A percentile compares a stretch with the other conserved stretches of the same genome.
These are phyloP conservation scores for Saccharum hybrid DNA, from an alignment of 202 grass and related monocot genomes.

Conservation along the genomic window DNA sequence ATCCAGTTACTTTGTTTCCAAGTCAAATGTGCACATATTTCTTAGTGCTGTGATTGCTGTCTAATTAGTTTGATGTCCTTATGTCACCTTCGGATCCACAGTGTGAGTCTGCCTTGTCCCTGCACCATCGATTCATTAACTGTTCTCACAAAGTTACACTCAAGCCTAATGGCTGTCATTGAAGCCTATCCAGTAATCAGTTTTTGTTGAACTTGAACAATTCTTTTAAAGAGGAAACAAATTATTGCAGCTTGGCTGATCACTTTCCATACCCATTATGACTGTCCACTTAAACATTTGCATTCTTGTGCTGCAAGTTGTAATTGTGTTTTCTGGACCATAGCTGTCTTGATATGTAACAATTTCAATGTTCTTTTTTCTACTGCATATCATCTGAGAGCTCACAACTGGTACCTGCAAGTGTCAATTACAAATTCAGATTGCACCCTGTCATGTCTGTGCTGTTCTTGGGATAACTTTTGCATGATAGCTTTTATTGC, in stretches of 20 bases:
- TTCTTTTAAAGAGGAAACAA: neutral
- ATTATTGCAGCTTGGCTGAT: neutral
- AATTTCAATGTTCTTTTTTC: neutral
- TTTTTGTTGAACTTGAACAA: neutral
- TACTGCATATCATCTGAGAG: constrained; percentile 7
- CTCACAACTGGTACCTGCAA: neutral
- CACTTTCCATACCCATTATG: constrained; percentile 17
- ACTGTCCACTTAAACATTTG: neutral
- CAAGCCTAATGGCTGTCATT: neutral
- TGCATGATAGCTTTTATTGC: neutral
- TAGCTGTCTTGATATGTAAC: neutral
- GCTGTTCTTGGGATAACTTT: constrained; percentile 12
- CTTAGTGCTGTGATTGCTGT: neutral
- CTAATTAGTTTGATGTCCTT: neutral
- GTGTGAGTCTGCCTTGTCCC: constrained; percentile 16
- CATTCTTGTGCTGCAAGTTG: neutral
- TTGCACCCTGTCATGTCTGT: neutral
- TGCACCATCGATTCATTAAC: constrained; percentile 7
- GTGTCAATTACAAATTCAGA: constrained; percentile 8
- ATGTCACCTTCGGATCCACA: neutral
- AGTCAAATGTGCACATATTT: constrained; percentile 1
- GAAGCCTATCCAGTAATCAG: neutral
- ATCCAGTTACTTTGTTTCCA: constrained; percentile 21
- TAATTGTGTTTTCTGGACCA: neutral
- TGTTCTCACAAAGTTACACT: neutral